These are phyloP conservation scores for Yarrowia phangngaensis DNA, from an alignment of 805 yeast species.

Conservation along the genomic window DNA sequence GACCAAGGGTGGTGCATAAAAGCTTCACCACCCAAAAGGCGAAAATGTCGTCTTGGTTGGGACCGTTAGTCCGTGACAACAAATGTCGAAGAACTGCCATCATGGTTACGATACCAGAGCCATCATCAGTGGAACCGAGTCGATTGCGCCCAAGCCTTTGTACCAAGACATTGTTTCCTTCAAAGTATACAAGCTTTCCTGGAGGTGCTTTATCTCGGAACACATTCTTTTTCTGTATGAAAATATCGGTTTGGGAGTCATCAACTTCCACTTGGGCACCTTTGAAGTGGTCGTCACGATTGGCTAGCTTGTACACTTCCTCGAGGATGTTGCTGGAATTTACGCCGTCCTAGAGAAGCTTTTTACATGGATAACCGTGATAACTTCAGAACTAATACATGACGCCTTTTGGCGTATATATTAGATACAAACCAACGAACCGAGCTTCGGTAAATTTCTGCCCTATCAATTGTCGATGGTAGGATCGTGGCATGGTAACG, in stretches of 20 bases:
- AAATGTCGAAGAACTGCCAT: conserved; percentile 63
- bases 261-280: conserved; percentile 42
- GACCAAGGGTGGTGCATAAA: conserved; percentile 74
- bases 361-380: too few relatives aligned
- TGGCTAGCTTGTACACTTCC: conserved; percentile 44
- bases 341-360: too few relatives aligned
- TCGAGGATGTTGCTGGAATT: conserved; percentile 49
- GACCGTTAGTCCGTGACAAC: conserved; percentile 84
- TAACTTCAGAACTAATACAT: too few relatives aligned
- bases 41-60: conserved; percentile 68
- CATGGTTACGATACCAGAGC: too few relatives aligned
- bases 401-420: too few relatives aligned
- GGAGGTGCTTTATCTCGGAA: conserved; percentile 42
- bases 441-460: too few relatives aligned
- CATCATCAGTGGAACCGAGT: conserved; percentile 92
- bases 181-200: conserved; percentile 64
- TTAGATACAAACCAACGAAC: too few relatives aligned
- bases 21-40: conserved; percentile 80
- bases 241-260: conserved; percentile 45
- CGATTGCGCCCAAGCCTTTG: conserved; percentile 56
- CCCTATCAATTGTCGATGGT: too few relatives aligned
- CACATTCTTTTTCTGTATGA: conserved; percentile 48
- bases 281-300: conserved; percentile 32
- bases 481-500: too few relatives aligned
- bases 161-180: conserved; percentile 75